Evolutionary conservation across 192 early-diverging fungal genomes (phyloP).

Genomic region (Backusella mclennaniae): DNA sequence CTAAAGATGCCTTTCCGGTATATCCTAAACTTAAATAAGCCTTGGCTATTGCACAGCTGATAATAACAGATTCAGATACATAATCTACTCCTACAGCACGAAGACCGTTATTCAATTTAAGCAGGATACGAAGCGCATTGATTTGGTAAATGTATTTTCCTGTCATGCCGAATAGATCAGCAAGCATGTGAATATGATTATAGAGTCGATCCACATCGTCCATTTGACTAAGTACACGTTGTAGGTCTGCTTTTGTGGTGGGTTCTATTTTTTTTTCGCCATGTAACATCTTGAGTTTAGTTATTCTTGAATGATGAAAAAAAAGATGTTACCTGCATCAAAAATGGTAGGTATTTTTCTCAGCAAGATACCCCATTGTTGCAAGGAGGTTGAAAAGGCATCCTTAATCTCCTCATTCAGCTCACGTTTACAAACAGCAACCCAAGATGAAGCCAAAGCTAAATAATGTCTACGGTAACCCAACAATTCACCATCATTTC

Average conservation of each 20-base stretch:
- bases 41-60: slow-evolving; percentile 44
- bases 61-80: slow-evolving; percentile 19
- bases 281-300: too few species aligned
- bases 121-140: slow-evolving; percentile 50
- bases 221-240: slow-evolving; percentile 25
- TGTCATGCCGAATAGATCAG: slow-evolving; percentile 59
- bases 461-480: slow-evolving; percentile 52
- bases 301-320: too few species aligned
- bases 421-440: slow-evolving; percentile 50
- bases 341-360: slow-evolving; percentile 38
- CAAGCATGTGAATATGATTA: slow-evolving; percentile 52
- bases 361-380: slow-evolving; percentile 60
- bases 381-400: slow-evolving; percentile 52
- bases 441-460: slow-evolving; percentile 58
- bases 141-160: slow-evolving; percentile 57
- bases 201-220: slow-evolving; percentile 53
- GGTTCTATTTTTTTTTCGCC: neutral
- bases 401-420: slow-evolving; percentile 24
- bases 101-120: slow-evolving; percentile 55
- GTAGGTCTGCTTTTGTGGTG: slow-evolving; percentile 15
- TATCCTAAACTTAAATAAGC: slow-evolving; percentile 68
- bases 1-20: slow-evolving; percentile 65
- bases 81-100: slow-evolving; percentile 22
- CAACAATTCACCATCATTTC: slow-evolving; percentile 37
- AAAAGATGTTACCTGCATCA: slow-evolving; percentile 5